Conservation (phyloP, 768 basidiomycete species). For the Tulasnella sp. region DNA sequence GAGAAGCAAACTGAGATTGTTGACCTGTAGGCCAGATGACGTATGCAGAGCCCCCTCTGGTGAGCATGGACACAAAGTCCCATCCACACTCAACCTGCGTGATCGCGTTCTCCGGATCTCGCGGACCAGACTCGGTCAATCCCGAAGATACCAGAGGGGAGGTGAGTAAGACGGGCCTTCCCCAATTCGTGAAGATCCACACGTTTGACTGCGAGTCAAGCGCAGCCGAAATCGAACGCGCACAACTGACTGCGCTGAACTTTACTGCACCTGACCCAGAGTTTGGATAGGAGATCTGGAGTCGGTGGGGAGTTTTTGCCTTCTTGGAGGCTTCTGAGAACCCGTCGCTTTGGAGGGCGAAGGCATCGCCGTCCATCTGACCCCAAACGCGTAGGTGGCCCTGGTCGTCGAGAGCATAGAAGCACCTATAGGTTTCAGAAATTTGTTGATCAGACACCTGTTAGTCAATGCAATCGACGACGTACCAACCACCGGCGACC, state of each 20-base stretch:
- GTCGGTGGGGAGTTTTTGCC: conserved; percentile 42
- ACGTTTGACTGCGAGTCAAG: conserved; percentile 47
- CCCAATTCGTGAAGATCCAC: conserved; percentile 71
- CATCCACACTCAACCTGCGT: conserved; percentile 64
- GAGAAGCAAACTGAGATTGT: conserved; percentile 30
- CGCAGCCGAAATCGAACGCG: conserved; percentile 56
- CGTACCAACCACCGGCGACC: conserved; percentile 72
- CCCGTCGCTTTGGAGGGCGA: conserved; percentile 37
- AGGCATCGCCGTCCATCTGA: conserved; percentile 39
- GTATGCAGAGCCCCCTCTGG: conserved; percentile 54
- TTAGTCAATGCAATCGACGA: conserved; percentile 8
- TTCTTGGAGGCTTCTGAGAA: conserved; percentile 42
- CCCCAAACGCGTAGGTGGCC: conserved; percentile 77
- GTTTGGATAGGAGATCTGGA: conserved; percentile 46
- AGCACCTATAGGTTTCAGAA: conserved; percentile 45
- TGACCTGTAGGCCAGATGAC: conserved; percentile 53
- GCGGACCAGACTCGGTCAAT: conserved; percentile 18
- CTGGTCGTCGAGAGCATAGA: conserved; percentile 68
- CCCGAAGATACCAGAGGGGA: conserved; percentile 24
- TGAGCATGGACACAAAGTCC: conserved; percentile 63
- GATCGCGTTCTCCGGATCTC: conserved; percentile 37
- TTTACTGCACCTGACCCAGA: conserved; percentile 46
- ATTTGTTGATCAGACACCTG: not conserved
- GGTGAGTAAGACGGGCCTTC: conserved; percentile 48
- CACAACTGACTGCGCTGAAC: conserved; percentile 42